Percentiles rank a stretch among this genome's conserved stretches.
phyloP scores from a whole-genome alignment of 225 moss, liverwort and hornwort genomes.

The Bryum argenteum region DNA sequence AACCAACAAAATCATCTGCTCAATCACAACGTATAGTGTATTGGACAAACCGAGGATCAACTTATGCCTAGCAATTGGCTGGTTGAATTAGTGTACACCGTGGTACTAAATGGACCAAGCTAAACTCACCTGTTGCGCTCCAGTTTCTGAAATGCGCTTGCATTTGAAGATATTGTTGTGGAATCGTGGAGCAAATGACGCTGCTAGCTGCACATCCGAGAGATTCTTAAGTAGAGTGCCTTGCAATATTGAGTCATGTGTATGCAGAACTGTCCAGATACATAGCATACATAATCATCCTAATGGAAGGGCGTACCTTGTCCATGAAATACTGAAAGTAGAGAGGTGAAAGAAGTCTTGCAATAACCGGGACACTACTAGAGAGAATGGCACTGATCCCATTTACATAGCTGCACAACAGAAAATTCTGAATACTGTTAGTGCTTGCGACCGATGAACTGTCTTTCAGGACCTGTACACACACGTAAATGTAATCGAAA shows the following conservation, averaged over 20 bases:
- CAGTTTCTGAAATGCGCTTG: conserved; percentile 99
- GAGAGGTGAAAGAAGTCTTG: conserved; percentile 84
- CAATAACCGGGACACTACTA: conserved; percentile 94
- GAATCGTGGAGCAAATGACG: conserved; percentile 96
- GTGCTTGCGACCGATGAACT: conserved; percentile 10
- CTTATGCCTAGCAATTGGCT: conserved; percentile 3
- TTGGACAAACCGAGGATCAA: not conserved
- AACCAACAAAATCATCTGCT: conserved; percentile 8
- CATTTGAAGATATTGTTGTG: conserved; percentile 93
- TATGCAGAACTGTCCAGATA: conserved; percentile 19
- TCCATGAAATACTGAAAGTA: conserved; percentile 99
- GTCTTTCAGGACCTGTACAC: not conserved
- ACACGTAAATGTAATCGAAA: conserved; percentile 1
- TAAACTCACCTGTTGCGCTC: conserved; percentile 86
- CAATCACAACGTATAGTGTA: not conserved
- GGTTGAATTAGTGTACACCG: conserved; percentile 5
- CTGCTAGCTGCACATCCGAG: conserved; percentile 79
- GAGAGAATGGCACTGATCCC: conserved; percentile 96
- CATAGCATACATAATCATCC: not conserved
- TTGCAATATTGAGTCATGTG: conserved; percentile 18
- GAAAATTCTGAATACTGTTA: conserved; percentile 10
- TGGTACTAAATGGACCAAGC: conserved; percentile 3
- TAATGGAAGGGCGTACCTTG: conserved; percentile 61
- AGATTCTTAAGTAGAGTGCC: conserved; percentile 18
- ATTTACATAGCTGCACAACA: conserved; percentile 88